These are phyloP conservation scores for Saturnispora ahearnii DNA, from an alignment of 805 yeast genomes.

Conservation along the genomic window DNA sequence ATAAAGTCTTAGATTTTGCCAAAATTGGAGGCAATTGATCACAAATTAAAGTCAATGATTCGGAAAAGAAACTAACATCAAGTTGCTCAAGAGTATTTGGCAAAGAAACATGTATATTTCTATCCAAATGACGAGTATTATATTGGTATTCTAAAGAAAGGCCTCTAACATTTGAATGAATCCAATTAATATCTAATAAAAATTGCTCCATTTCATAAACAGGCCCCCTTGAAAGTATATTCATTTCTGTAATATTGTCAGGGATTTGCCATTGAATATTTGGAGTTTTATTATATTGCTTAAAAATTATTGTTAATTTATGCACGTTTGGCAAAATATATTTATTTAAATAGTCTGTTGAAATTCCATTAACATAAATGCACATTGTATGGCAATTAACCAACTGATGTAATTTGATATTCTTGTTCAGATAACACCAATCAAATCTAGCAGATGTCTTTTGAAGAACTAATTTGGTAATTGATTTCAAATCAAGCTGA, in stretches of 20 bases:
- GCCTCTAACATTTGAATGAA: constrained; percentile 6
- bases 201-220: constrained; percentile 5
- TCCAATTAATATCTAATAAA: constrained; percentile 4
- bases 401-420: not conserved
- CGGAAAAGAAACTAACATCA: constrained; percentile 5
- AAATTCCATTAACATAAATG: constrained; percentile 7
- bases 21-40: constrained; percentile 3
- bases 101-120: not conserved
- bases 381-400: not conserved
- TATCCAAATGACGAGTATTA: constrained; percentile 3
- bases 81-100: constrained; percentile 6
- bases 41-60: constrained; percentile 5
- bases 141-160: constrained; percentile 7
- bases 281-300: constrained; percentile 6
- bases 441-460: constrained; percentile 5
- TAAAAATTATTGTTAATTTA: constrained; percentile 6
- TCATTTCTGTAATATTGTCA: constrained; percentile 1
- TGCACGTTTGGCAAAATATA: constrained; percentile 1
- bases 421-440: constrained; percentile 3
- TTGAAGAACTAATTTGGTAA: constrained; percentile 5
- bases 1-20: not conserved
- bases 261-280: not conserved
- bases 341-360: constrained; percentile 7
- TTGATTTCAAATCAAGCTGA: not conserved
- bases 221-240: constrained; percentile 6